Conservation (phyloP, 768 basidiomycete species). For the Mycena rebaudengoi region DNA sequence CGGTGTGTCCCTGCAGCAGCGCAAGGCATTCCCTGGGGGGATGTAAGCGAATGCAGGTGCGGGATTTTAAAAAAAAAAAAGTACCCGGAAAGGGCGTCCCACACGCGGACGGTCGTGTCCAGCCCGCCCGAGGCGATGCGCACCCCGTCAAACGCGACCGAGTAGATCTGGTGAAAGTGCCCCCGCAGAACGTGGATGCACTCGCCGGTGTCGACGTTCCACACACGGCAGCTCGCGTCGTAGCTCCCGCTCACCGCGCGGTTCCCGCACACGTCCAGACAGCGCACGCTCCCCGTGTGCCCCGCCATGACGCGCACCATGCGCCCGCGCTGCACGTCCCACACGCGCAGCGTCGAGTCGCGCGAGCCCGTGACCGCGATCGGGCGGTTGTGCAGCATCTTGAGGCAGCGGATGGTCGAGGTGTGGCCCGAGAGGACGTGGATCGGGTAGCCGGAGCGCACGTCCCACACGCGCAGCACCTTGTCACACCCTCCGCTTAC, state of each 20-base stretch:
- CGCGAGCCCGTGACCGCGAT: constrained; percentile 92
- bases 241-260: constrained; percentile 93
- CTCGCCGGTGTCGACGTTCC: constrained; percentile 90
- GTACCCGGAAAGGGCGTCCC: constrained; percentile 88
- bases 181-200: constrained; percentile 85
- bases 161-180: constrained; percentile 90
- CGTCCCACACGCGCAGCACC: constrained; percentile 91
- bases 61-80: constrained; percentile 30
- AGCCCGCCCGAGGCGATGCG: constrained; percentile 87
- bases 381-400: constrained; percentile 85
- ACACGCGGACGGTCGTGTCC: constrained; percentile 93
- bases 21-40: constrained; percentile 76
- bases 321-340: constrained; percentile 89
- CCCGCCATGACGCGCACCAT: constrained; percentile 74
- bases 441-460: constrained; percentile 85
- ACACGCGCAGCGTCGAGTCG: constrained; percentile 86
- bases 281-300: constrained; percentile 84
- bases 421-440: constrained; percentile 86
- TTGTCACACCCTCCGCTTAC: constrained; percentile 96
- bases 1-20: constrained; percentile 89
- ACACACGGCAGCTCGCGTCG: constrained; percentile 88
- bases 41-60: constrained; percentile 4
- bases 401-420: constrained; percentile 91
- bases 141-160: constrained; percentile 88
- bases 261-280: constrained; percentile 87